Evolutionary conservation across 768 basidiomycete species (phyloP).

Genomic region (Zangia roseola): DNA sequence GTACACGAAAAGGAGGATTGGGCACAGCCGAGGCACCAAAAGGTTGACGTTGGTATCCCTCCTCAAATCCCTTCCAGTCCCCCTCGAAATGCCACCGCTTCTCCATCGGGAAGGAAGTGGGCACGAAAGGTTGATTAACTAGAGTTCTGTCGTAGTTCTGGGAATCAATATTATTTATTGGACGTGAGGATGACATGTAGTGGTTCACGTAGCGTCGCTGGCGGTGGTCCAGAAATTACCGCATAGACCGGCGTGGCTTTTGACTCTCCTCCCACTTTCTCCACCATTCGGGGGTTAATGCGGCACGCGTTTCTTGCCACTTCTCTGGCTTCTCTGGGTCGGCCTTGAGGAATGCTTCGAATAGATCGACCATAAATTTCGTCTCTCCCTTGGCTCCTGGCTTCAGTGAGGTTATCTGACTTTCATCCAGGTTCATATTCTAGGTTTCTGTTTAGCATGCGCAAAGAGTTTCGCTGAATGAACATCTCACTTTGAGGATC

Average conservation of each 20-base stretch:
- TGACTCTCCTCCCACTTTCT: slow-evolving; percentile 28
- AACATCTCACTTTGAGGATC: slow-evolving; percentile 23
- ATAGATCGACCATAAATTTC: slow-evolving; percentile 15
- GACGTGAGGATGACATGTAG: not conserved
- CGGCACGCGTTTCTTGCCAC: slow-evolving; percentile 25
- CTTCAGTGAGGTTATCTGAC: slow-evolving; percentile 9
- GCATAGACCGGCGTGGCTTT: slow-evolving; percentile 7
- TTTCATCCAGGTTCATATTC: slow-evolving; percentile 19
- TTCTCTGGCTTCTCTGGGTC: slow-evolving; percentile 19
- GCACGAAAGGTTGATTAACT: slow-evolving; percentile 69
- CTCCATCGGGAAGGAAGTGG: slow-evolving; percentile 63
- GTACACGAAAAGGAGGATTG: slow-evolving; percentile 30
- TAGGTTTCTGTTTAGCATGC: slow-evolving; percentile 6
- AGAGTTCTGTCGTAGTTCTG: slow-evolving; percentile 16
- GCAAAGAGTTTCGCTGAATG: not conserved
- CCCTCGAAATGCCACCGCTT: slow-evolving; percentile 40
- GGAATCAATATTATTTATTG: slow-evolving; percentile 20
- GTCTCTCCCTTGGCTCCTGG: slow-evolving; percentile 8
- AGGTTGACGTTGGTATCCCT: slow-evolving; percentile 45
- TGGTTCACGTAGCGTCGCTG: not conserved
- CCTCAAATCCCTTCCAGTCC: slow-evolving; percentile 44
- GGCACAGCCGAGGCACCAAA: slow-evolving; percentile 24
- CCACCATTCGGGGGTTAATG: slow-evolving; percentile 30
- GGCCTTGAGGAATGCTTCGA: slow-evolving; percentile 27
- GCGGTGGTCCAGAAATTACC: not conserved